phyloP scores from a whole-genome alignment of 768 basidiomycete species.

The Collybiopsis confluens region DNA sequence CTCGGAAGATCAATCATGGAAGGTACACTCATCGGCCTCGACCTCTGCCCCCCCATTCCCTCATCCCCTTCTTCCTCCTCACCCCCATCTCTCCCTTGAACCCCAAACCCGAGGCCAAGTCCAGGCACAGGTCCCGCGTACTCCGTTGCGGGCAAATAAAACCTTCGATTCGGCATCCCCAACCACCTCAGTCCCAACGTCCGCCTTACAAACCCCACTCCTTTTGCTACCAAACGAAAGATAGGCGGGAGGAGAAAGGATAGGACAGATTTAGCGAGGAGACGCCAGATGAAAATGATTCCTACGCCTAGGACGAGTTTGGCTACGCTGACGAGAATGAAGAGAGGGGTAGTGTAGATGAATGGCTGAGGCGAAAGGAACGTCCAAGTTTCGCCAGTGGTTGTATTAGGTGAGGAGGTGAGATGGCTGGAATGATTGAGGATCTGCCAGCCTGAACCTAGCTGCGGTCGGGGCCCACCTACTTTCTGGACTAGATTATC shows the following conservation, averaged over 20 bases:
- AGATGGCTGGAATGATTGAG: too few relatives aligned
- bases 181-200: constrained; percentile 30
- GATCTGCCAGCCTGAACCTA: constrained; percentile 47
- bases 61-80: constrained; percentile 27
- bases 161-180: constrained; percentile 75
- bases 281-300: constrained; percentile 82
- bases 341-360: constrained; percentile 21
- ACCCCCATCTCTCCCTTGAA: too few relatives aligned
- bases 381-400: too few relatives aligned
- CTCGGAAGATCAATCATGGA: constrained; percentile 64
- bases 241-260: constrained; percentile 77
- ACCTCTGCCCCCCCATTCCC: constrained; percentile 27
- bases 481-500: constrained; percentile 20
- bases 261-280: constrained; percentile 74
- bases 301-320: constrained; percentile 66
- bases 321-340: constrained; percentile 45
- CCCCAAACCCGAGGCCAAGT: too few relatives aligned
- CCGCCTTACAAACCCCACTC: not conserved
- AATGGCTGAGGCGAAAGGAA: too few relatives aligned
- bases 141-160: constrained; percentile 90
- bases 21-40: constrained; percentile 39
- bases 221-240: constrained; percentile 68
- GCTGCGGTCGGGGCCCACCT: constrained; percentile 45
- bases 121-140: constrained; percentile 60
- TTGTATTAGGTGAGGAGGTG: too few relatives aligned